Conservation (phyloP, 148 eudicot genomes). For the Chenopodium quinoa region DNA sequence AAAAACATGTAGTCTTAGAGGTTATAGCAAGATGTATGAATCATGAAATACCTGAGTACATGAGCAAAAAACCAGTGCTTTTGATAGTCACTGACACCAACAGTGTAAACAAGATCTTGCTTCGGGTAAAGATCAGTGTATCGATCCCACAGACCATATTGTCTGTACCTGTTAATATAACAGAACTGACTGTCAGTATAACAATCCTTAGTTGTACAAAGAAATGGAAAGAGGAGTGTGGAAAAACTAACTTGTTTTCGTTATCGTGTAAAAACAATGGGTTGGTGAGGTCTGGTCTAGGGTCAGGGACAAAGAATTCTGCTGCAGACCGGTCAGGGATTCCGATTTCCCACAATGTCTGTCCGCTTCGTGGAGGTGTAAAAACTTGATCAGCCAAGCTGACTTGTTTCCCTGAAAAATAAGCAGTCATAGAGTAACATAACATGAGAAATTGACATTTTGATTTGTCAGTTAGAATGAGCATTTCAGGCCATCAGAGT, state of each 20-base stretch:
- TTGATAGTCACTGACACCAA: conserved; percentile 43
- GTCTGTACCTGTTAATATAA: conserved; percentile 51
- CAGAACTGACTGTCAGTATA: neutral
- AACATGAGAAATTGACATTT: neutral
- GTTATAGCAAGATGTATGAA: neutral
- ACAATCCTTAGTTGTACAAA: too few species aligned
- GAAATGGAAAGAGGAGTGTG: neutral
- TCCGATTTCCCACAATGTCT: conserved; percentile 88
- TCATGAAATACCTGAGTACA: conserved; percentile 45
- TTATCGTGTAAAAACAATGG: conserved; percentile 31
- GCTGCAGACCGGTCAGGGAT: conserved; percentile 68
- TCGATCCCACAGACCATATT: conserved; percentile 87
- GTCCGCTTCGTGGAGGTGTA: conserved; percentile 64
- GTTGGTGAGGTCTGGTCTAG: conserved; percentile 48
- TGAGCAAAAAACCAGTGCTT: conserved; percentile 84
- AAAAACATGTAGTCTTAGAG: neutral
- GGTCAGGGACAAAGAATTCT: conserved; percentile 74
- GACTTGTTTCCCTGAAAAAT: conserved; percentile 33
- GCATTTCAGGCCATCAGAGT: neutral
- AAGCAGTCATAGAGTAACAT: neutral
- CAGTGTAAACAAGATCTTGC: conserved; percentile 54
- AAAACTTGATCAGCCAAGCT: conserved; percentile 42
- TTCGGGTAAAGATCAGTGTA: conserved; percentile 62
- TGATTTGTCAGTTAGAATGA: neutral
- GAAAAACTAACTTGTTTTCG: conserved; percentile 39